Conservation (phyloP, 2,329 filamentous ascomycete genomes). For the Rhinocladiella similis region DNA sequence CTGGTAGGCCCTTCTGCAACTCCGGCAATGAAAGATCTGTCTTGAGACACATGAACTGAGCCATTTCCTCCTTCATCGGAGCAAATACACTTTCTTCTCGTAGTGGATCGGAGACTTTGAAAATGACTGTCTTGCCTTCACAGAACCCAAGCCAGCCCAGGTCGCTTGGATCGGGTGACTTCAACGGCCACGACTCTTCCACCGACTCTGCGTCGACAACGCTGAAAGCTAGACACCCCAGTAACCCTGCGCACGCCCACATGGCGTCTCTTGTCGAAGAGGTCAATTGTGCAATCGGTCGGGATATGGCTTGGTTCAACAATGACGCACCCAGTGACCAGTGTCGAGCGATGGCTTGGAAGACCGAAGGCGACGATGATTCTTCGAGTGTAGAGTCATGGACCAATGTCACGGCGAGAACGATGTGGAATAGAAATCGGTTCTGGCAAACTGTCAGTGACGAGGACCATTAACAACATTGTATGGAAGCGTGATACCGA, state of each 20-base stretch:
- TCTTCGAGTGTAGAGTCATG: constrained; percentile 44
- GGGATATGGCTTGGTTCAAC: constrained; percentile 39
- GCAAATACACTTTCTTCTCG: constrained; percentile 45
- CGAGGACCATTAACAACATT: background rate
- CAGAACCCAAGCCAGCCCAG: constrained; percentile 61
- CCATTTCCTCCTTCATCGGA: constrained; percentile 28
- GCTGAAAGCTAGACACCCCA: constrained; percentile 44
- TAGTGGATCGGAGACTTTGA: constrained; percentile 51
- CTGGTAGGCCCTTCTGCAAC: background rate
- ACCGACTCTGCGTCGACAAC: constrained; percentile 42
- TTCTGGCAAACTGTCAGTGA: constrained; percentile 29
- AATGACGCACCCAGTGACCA: constrained; percentile 37
- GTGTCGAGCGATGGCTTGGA: background rate
- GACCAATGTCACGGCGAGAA: constrained; percentile 54
- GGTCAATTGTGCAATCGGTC: constrained; percentile 32
- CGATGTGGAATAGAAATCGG: constrained; percentile 56
- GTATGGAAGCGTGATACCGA: background rate
- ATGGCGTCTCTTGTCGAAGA: constrained; percentile 45
- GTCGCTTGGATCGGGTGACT: constrained; percentile 48
- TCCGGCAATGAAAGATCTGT: background rate
- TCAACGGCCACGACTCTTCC: constrained; percentile 58
- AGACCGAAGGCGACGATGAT: background rate
- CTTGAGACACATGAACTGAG: background rate
- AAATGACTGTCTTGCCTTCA: constrained; percentile 57
- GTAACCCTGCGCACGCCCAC: constrained; percentile 38